A percentile compares a stretch with the other conserved stretches of the same genome.
phyloP scores from a whole-genome alignment of 2,329 filamentous ascomycete genomes.

The Stachybotrys elegans region DNA sequence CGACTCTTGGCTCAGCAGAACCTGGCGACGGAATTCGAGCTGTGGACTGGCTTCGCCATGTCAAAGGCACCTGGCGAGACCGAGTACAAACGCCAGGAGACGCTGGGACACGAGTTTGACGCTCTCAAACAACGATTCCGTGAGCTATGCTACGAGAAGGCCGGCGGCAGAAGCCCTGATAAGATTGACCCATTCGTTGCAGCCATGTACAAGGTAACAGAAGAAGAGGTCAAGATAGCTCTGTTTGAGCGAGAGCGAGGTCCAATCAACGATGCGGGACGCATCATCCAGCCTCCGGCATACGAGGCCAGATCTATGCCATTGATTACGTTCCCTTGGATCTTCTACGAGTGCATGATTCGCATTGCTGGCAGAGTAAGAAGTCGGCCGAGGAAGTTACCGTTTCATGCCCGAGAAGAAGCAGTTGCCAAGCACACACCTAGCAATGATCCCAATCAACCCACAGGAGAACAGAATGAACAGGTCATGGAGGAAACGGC shows the following conservation, averaged over 20 bases:
- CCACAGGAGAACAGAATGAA: too few relatives aligned
- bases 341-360: slow-evolving; percentile 62
- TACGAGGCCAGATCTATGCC: slow-evolving; percentile 54
- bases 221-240: slow-evolving; percentile 60
- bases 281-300: slow-evolving; percentile 12
- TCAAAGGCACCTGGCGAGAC: slow-evolving; percentile 64
- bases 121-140: slow-evolving; percentile 66
- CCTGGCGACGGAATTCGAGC: slow-evolving; percentile 83
- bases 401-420: too few relatives aligned
- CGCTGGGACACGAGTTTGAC: slow-evolving; percentile 64
- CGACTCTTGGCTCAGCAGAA: slow-evolving; percentile 82
- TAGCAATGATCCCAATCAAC: too few relatives aligned
- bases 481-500: too few relatives aligned
- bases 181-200: slow-evolving; percentile 68
- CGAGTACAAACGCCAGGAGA: slow-evolving; percentile 85
- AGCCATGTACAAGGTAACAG: slow-evolving; percentile 84
- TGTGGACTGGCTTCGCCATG: slow-evolving; percentile 83
- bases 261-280: slow-evolving; percentile 27
- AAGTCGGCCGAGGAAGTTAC: too few relatives aligned
- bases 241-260: slow-evolving; percentile 36
- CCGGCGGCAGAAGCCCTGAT: slow-evolving; percentile 53
- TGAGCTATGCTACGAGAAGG: slow-evolving; percentile 58
- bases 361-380: slow-evolving; percentile 23
- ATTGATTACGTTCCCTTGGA: slow-evolving; percentile 90
- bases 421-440: too few relatives aligned